A percentile compares a stretch with the other conserved stretches of the same genome.
Evolutionary conservation across 169 alveolate species (phyloP).

Genomic region (Plasmodium sp.): DNA sequence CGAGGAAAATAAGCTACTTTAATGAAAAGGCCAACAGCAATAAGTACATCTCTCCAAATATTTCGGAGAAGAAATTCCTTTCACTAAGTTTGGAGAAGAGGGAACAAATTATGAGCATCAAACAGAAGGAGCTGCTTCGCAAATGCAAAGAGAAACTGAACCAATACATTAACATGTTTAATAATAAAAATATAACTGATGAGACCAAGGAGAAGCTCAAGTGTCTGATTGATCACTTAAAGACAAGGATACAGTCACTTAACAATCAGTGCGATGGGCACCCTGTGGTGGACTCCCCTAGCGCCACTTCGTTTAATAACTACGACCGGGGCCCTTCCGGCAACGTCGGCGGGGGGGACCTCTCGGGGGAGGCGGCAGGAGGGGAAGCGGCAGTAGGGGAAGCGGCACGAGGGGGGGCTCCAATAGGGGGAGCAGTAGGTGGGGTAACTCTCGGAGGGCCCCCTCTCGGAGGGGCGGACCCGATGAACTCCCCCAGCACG

Average conservation of each 20-base stretch:
- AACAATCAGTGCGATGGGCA: conserved; percentile 45
- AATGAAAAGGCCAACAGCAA: conserved; percentile 64
- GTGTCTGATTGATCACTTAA: conserved; percentile 39
- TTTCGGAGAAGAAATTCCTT: conserved; percentile 53
- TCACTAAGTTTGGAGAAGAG: conserved; percentile 55
- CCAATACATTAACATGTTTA: conserved; percentile 56
- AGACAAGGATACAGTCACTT: conserved; percentile 24
- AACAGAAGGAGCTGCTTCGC: conserved; percentile 63
- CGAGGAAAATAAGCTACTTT: conserved; percentile 61
- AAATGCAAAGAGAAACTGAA: conserved; percentile 66
- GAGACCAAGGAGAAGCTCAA: conserved; percentile 26
- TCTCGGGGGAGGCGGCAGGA: background rate
- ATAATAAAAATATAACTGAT: conserved; percentile 30
- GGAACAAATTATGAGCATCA: conserved; percentile 45
- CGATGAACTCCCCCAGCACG: background rate
- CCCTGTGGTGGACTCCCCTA: background rate
- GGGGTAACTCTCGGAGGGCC: background rate
- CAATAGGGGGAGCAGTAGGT: no score
- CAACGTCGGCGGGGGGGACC: background rate
- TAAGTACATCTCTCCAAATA: conserved; percentile 51
- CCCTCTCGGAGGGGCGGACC: background rate
- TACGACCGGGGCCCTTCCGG: background rate
- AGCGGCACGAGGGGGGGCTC: background rate
- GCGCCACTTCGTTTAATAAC: background rate
- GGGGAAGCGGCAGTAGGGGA: background rate